Percentiles rank a stretch among this genome's conserved stretches.
phyloP scores from a whole-genome alignment of 176 grass and related monocot species.

The Luzula sylvatica region DNA sequence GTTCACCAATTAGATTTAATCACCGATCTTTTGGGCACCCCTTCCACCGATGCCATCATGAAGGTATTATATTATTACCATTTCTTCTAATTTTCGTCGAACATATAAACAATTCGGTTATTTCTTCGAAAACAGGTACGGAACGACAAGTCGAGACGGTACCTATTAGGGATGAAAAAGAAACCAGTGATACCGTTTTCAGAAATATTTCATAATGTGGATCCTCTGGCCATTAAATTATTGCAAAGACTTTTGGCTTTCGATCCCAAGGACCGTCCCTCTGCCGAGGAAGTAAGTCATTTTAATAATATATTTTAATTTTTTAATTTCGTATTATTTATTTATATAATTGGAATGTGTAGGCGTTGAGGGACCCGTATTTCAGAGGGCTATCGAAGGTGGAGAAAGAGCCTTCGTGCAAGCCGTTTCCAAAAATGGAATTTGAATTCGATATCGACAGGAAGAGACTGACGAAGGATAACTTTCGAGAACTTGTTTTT shows the following conservation, averaged over 20 bases:
- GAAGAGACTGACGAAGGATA: constrained; percentile 74
- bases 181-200: constrained; percentile 69
- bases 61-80: constrained; percentile 35
- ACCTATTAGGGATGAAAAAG: constrained; percentile 68
- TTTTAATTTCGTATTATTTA: constrained; percentile 1
- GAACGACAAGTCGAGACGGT: constrained; percentile 90
- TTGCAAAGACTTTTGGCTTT: constrained; percentile 88
- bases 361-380: constrained; percentile 83
- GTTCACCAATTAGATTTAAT: constrained; percentile 99
- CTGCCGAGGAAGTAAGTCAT: constrained; percentile 62
- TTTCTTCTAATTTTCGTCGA: constrained; percentile 1
- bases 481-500: constrained; percentile 90
- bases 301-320: background rate
- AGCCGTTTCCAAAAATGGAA: constrained; percentile 85
- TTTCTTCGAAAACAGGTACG: constrained; percentile 34
- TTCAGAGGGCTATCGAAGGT: constrained; percentile 73
- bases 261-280: constrained; percentile 92
- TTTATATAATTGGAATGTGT: background rate
- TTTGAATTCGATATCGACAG: constrained; percentile 92
- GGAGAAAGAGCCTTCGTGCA: constrained; percentile 81
- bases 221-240: constrained; percentile 69
- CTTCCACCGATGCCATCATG: constrained; percentile 58
- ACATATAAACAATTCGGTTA: background rate
- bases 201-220: constrained; percentile 78
- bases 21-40: constrained; percentile 87